Evolutionary conservation across 805 yeast genomes (phyloP), one percentile per base, ranked within the genome.

Genomic region (Yamadazyma sp.): DNA sequence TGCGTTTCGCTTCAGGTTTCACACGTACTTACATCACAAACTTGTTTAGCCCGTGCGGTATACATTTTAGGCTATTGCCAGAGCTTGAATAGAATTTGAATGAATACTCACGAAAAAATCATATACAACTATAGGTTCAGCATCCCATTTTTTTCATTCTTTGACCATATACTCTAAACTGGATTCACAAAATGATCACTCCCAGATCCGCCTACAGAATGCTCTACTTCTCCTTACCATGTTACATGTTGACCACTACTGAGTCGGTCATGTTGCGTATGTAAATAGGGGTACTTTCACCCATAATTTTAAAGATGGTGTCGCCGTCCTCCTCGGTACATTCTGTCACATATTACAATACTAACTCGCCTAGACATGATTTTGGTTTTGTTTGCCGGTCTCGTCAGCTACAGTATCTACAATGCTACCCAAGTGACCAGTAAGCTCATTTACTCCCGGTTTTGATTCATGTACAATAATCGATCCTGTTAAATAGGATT

Each of bases 171-270:
- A 12, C 6, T 3, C n/a, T 16, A 13, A 19, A 25, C 20, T 15
- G 21, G 11, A 17, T 19, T 12, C 31, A 34, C 27, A 27, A 31
- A n/a, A 41, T 35, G 39, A 40, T 45, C 28, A 37, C 41, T 6
- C 44, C 46, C 3, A 43, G 35, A 26, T 23, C 38, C 13, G 37
- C 38, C 4, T 55, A 52, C 38, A 38, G 50, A 14, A 38, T 53
- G 33, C 70, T 71, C 55, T 72, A 65, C 54, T 62, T 62, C 55
- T 64, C 64, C 45, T 63, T 73, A 41, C 79, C 79, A 10, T 65
- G 64, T 45, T 64, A 57, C 54, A 73, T 73, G 78, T 61, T 73
- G 59, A 73, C 79, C 16, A 57, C 53, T 31, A 55, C 60, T 21
- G 79, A 73, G 55, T 52, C 67, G 15, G 41, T 59, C 14, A 38